Evolutionary conservation across 176 grass and related monocot genomes (phyloP), one percentile per base, ranked within the genome.

Genomic region (Oryza coarctata): DNA sequence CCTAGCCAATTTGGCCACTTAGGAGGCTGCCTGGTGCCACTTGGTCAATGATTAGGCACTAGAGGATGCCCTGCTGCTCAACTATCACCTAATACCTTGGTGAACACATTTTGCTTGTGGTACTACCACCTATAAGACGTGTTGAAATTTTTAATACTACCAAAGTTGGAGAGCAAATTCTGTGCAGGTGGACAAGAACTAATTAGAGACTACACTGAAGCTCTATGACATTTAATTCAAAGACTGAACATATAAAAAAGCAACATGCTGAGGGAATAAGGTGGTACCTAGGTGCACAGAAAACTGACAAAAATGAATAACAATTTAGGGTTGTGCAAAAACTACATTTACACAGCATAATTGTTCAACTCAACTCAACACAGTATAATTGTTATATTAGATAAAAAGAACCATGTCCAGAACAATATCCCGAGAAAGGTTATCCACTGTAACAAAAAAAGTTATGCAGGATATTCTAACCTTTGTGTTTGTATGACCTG

Each of bases 401-500:
- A 66, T 15, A 25, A 22, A 55, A 65, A 63, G 60, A 81, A 89
- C 12, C 23, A 82, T 31, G 72, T 82, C 15, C 27, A 47, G 44
- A 82, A 32, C 11, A 82, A 72, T 66, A 77, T 12, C 47, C 7
- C 3, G 13, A 57, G 39, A 65, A 64, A 14, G 79, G 18, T 25
- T 3, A 20, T 77, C 32, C 13, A 81, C 20, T 23, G 12, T 32
- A 30, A 43, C 47, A 70, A 31, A 70, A 76, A 70, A 60, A 3
- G 13, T 6, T 7, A 44, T 25, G 63, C 20, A 69, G 26, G 34
- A 70, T 67, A 47, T 85, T 68, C 86, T 77, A 87, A 99, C 97
- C 97, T 99, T 95, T 58, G 90, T 92, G 76, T 99, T 99, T 80
- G 88, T 86, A 85, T 99, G 97, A 74, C 97, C 97, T 15, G 85